A percentile compares a stretch with the other conserved stretches of the same genome.
Conservation (phyloP, 495 filamentous ascomycete species). For the Pseudomonodictys pantanalensis region DNA sequence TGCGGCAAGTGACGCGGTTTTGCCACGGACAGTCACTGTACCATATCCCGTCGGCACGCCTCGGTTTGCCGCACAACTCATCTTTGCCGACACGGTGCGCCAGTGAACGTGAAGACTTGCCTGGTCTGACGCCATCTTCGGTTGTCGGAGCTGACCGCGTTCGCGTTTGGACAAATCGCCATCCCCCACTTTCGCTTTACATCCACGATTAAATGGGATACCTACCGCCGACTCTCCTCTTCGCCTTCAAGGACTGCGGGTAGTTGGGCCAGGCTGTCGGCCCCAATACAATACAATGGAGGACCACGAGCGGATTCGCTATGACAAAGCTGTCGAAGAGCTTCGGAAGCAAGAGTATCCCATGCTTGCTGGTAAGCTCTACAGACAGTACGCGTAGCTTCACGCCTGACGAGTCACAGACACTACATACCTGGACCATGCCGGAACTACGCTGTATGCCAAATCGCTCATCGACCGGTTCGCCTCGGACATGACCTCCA, state of each 20-base stretch:
- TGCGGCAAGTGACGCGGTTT: no score
- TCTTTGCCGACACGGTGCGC: not conserved
- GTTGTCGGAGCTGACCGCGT: conserved; percentile 31
- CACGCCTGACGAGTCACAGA: conserved; percentile 45
- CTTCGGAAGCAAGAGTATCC: conserved; percentile 77
- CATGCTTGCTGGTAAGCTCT: conserved; percentile 66
- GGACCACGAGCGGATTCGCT: conserved; percentile 16
- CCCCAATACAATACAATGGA: conserved; percentile 9
- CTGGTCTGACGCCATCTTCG: no score
- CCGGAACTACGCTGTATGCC: conserved; percentile 77
- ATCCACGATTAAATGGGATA: conserved; percentile 19
- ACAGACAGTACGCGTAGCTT: conserved; percentile 2
- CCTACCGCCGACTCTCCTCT: not conserved
- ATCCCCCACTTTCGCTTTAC: conserved; percentile 28
- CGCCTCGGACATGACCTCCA: conserved; percentile 68
- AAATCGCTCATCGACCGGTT: conserved; percentile 80
- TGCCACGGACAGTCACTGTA: no score
- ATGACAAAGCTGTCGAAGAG: conserved; percentile 50
- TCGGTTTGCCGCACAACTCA: not conserved
- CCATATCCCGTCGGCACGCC: no score
- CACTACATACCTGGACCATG: conserved; percentile 87
- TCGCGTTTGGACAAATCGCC: conserved; percentile 14
- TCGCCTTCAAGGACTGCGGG: conserved; percentile 20
- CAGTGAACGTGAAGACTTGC: not conserved
- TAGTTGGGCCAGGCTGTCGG: not conserved